Conservation (phyloP, 2,329 filamentous ascomycete genomes). For the Stachybotrys echinatus region DNA sequence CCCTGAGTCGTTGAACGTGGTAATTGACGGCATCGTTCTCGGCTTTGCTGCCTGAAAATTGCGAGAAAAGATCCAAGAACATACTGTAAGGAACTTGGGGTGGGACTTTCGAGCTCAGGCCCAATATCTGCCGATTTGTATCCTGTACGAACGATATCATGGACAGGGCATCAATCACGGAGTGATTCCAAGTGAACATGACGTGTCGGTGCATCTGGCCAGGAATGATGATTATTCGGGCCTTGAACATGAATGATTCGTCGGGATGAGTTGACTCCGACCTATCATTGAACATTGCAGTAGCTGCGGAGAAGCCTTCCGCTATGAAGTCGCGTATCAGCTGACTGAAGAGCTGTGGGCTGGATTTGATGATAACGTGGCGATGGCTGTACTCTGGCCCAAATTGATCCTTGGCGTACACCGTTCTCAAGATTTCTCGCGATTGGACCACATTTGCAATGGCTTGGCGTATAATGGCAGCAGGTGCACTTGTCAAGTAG, state of each 20-base stretch:
- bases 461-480: constrained; percentile 17
- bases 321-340: constrained; percentile 18
- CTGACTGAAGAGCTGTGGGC: constrained; percentile 13
- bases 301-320: constrained; percentile 14
- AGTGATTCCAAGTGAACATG: constrained; percentile 26
- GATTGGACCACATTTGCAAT: constrained; percentile 19
- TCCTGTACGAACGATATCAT: constrained; percentile 26
- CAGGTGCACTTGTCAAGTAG: constrained; percentile 17
- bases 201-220: constrained; percentile 14
- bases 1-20: constrained; percentile 24
- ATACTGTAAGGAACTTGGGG: constrained; percentile 20
- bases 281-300: constrained; percentile 12
- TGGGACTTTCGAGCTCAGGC: constrained; percentile 10
- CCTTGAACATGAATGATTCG: constrained; percentile 23
- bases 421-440: constrained; percentile 21
- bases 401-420: constrained; percentile 9
- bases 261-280: constrained; percentile 9
- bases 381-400: constrained; percentile 6
- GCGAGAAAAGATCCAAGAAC: constrained; percentile 24
- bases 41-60: constrained; percentile 21
- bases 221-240: constrained; percentile 15
- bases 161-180: constrained; percentile 26
- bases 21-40: constrained; percentile 20
- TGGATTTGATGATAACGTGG: constrained; percentile 20
- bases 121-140: constrained; percentile 21